Conservation (phyloP, 2,329 filamentous ascomycete genomes). For the Cadophora sp. region DNA sequence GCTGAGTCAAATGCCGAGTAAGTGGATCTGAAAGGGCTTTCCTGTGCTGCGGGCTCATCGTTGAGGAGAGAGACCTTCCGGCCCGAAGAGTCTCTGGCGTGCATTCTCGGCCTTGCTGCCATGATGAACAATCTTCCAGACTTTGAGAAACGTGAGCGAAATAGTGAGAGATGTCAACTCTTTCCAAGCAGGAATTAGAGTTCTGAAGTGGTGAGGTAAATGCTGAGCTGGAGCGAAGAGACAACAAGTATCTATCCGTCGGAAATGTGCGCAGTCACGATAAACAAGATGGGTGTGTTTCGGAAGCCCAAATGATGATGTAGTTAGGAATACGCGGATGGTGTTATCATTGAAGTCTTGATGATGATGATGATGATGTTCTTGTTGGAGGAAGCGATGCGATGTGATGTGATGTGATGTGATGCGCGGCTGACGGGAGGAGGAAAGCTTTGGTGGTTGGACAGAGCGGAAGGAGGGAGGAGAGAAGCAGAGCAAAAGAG, state of each 20-base stretch:
- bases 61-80: conserved; percentile 66
- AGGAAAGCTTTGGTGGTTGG: background rate
- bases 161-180: background rate
- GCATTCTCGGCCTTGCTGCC: conserved; percentile 50
- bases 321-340: background rate
- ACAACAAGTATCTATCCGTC: background rate
- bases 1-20: conserved; percentile 24
- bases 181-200: background rate
- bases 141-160: conserved; percentile 2
- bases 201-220: background rate
- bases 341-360: background rate
- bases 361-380: background rate
- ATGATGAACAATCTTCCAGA: conserved; percentile 21
- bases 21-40: conserved; percentile 27
- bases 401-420: background rate
- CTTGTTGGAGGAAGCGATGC: background rate
- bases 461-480: background rate
- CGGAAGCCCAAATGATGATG: background rate
- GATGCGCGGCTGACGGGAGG: background rate
- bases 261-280: background rate
- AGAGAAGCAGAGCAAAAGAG: background rate
- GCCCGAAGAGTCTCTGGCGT: conserved; percentile 61
- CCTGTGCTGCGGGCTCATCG: conserved; percentile 52
- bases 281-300: background rate
- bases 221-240: background rate